Base-by-base conservation (phyloP, 2,329 filamentous ascomycete genomes). In the Aaosphaeria pasadenensis region DNA sequence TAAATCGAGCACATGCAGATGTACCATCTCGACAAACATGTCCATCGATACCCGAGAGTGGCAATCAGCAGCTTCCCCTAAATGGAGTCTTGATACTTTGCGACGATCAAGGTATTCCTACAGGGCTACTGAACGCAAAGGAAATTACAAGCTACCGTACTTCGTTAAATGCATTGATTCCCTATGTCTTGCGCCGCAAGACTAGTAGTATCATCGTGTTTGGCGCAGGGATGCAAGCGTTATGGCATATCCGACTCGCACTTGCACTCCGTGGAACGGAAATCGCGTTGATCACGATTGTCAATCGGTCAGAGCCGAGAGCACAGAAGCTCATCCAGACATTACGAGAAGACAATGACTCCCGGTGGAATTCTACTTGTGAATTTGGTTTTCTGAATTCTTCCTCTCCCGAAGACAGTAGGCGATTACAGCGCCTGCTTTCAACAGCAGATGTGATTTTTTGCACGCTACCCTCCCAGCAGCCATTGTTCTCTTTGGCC, bases 111-210 rank as follows among this genome's bases (percentile, higher is more conserved):
- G 88, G 88, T 39, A 70, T 74, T 7, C 79, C 87, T 0, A 69
- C 82, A 5, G 89, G 86, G 5, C 77, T 92, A 47, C 72, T 94
- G 35, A 86, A 89, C 58, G 87, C 88, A 11, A 80, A 81, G 50
- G 84, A 88, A 41, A 73, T 92, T 31, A 92, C 89, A 0, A 88
- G 87, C 3, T 94, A 92, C 69, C 84, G 89, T 51, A 94, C 89
- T 0, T 87, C 88, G 0, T 75, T 92, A 7, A 83, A 83, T 1
- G 87, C 86, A 4, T 81, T 86, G 46, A 83, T 86, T 30, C 77
- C 90, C 5, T 64, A 54, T 29, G 43, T 44, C 7, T 38, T 48
- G 41, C 47, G 63, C 1, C 50, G 47, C 7, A 24, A 31, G 4
- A 55, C 52, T 30, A 62, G 59, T n/a, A 65, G 66, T 2, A 55